Conservation (phyloP, 192 early-diverging fungal genomes). For the Podila minutissima region DNA sequence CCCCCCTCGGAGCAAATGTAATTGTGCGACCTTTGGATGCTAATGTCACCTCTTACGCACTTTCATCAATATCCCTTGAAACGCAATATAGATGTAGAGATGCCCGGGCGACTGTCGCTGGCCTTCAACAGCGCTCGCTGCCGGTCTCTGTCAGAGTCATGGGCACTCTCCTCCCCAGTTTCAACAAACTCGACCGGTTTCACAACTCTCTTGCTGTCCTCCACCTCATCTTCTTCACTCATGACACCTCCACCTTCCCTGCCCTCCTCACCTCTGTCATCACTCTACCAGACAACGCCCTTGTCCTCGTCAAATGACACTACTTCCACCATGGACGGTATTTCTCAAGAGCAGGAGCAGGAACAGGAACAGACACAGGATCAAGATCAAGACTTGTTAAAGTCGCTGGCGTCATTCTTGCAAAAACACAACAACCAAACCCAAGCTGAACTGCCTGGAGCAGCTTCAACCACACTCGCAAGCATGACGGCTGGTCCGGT, state of each 20-base stretch:
- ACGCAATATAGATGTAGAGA: background rate
- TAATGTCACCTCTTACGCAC: background rate
- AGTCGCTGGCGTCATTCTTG: no score
- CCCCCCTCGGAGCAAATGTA: no score
- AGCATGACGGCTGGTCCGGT: no score
- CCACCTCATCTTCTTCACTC: background rate
- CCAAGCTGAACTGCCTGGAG: no score
- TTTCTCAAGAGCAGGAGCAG: background rate
- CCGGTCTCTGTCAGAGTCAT: background rate
- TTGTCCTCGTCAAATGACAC: background rate
- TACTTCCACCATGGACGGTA: background rate
- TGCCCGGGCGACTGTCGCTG: background rate
- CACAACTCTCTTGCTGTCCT: background rate
- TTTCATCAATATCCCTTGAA: background rate
- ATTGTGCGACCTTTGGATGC: background rate
- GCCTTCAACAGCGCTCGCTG: background rate
- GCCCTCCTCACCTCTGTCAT: background rate
- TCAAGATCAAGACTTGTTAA: no score
- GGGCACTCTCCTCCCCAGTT: background rate
- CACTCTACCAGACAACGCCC: background rate
- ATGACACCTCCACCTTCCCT: slow-evolving; percentile 6
- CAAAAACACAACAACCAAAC: no score
- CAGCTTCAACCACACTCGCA: no score
- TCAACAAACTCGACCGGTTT: background rate
- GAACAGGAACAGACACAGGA: no score